Base-by-base conservation (phyloP, 2,329 filamentous ascomycete genomes). In the Trichophyton benhamiae region DNA sequence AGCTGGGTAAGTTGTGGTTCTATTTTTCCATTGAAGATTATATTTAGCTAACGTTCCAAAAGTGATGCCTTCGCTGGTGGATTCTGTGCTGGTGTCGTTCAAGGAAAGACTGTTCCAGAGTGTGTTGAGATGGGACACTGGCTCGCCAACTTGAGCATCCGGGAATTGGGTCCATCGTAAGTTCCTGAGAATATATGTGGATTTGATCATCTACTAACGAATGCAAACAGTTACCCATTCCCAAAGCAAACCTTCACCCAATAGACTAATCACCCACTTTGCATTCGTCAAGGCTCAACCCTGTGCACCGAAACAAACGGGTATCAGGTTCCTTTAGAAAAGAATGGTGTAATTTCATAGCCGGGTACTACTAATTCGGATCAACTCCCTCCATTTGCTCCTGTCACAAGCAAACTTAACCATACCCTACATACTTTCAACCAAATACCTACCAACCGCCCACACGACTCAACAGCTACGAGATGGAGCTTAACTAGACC, bases 61-160 rank as follows among this genome's bases (percentile, higher is more conserved):
- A 82, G 91, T 74, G 94, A 99, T 74, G 92, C 94, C 60, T 99
- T 99, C 71, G 92, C 94, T 63, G 94, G 91, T 72, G 94, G 94
- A 66, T 91, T 99, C 78, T 81, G 89, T 61, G 94, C 94, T 60
- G 94, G 91, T 72, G 80, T 97, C 66, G 86, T 96, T 65, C 82
- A 92, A 76, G 90, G 88, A 75, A 89, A 94, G 80, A 74, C 84
- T 60, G 81, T 99, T 58, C 86, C 88, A 69, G 84, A 86, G 67
- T 83, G 83, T 71, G 82, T 99, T 68, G 88, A 96, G 75, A 89
- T 94, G 83, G 94, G 94, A 66, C 91, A 96, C 78, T 99, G 94
- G 94, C 83, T 99, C 67, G 94, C 94, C 58, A 87, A 87, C 72
- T 81, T 96, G 71, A 94, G 91, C 81, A 92, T 99, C 75, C 87